Evolutionary conservation across 768 basidiomycete species (phyloP), one percentile per base, ranked within the genome.

Genomic region (Amanita rimosa): DNA sequence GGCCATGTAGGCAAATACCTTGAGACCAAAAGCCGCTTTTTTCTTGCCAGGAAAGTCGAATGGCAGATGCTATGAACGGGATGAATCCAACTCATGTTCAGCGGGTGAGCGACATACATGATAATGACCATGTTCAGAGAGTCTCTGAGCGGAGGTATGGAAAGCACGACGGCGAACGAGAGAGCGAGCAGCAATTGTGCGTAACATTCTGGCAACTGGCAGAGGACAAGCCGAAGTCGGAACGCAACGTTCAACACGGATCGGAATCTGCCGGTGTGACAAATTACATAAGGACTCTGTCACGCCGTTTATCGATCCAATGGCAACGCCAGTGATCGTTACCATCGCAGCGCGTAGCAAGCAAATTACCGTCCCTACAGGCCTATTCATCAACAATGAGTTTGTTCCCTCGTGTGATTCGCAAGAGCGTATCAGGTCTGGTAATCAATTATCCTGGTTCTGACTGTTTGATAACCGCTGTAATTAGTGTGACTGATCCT

Each of bases 301-400:
- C 17, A 43, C 41, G n/a, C 16, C 3, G n/a, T 35, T 24, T 27
- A 37, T 24, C 21, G 44, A 37, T 27, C 35, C n/a, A n/a, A 37
- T 37, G 79, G 57, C 74, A 42, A 67, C 64, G 49, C 55, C 62
- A 45, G 66, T 62, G 46, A 67, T 61, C 31, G 53, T 81, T 41
- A 57, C 60, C 44, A 56, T 79, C 49, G 64, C 71, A 26, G 59
- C 63, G 44, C 61, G 67, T 22, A 66, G 69, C 47, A 78, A 75
- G 61, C 60, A 68, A 57, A 68, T 89, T 44, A 68, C 68, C 31
- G 72, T 93, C 33, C 82, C 83, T 8, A 89, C 86, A 6, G 90
- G 90, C 14, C 73, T 95, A 21, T 97, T 89, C 70, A 93, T 97
- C 67, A 82, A 93, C 71, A 90, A 89, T 61, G 76, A 91, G 60